These are phyloP conservation scores for Leptodontidium sp. DNA, from an alignment of 2,329 filamentous ascomycete species.

Conservation along the genomic window DNA sequence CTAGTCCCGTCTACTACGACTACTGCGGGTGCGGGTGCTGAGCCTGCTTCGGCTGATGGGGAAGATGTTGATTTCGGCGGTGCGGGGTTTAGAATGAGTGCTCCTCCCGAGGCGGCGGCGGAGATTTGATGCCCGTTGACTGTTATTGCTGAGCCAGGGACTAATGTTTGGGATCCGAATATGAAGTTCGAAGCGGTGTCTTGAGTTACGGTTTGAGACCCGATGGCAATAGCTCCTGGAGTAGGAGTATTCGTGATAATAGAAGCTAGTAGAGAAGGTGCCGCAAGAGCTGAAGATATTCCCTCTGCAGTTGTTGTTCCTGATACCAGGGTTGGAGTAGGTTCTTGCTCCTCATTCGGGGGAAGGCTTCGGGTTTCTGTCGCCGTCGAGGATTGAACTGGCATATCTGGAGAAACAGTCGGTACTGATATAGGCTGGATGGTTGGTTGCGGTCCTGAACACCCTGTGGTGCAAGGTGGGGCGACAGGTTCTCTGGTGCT, in stretches of 20 bases:
- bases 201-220: constrained; percentile 36
- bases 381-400: not conserved
- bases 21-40: constrained; percentile 18
- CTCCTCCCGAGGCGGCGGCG: constrained; percentile 34
- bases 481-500: not conserved
- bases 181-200: constrained; percentile 32
- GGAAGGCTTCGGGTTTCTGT: not conserved
- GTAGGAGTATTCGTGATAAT: constrained; percentile 11
- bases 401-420: not conserved
- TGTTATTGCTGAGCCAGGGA: constrained; percentile 39
- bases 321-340: not conserved
- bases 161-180: constrained; percentile 36
- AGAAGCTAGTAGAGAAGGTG: not conserved
- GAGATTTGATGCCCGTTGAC: constrained; percentile 39
- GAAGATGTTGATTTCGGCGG: not conserved
- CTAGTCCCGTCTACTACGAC: constrained; percentile 36
- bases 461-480: not conserved
- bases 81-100: constrained; percentile 11
- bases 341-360: not conserved
- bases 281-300: not conserved
- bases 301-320: not conserved
- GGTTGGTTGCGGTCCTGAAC: not conserved
- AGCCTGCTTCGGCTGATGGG: constrained; percentile 6
- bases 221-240: constrained; percentile 27
- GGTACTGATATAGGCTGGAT: not conserved